Conservation (phyloP, 257 asterid genomes). For the Mentha longifolia region DNA sequence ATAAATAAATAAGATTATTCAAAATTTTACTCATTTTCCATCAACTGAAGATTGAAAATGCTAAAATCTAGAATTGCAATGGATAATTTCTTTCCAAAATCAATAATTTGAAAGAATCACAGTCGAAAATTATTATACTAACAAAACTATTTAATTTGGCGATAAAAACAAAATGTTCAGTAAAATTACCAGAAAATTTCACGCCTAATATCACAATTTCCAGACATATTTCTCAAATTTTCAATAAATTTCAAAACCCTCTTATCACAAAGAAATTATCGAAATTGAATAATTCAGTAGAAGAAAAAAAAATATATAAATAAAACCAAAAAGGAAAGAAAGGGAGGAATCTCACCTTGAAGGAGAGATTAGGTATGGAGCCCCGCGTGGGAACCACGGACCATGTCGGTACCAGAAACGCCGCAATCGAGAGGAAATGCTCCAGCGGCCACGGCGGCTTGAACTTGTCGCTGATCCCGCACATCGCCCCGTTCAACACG, state of each 20-base stretch:
- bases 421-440: conserved; percentile 80
- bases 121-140: too few relatives aligned
- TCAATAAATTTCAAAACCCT: background rate
- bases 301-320: too few relatives aligned
- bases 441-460: conserved; percentile 99
- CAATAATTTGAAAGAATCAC: too few relatives aligned
- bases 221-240: too few relatives aligned
- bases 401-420: conserved; percentile 77
- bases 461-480: conserved; percentile 86
- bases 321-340: background rate
- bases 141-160: too few relatives aligned
- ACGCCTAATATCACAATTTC: too few relatives aligned
- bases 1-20: too few relatives aligned
- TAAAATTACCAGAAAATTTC: too few relatives aligned
- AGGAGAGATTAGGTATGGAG: conserved; percentile 68
- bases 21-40: background rate
- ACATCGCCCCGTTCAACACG: conserved; percentile 94
- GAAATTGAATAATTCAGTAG: background rate
- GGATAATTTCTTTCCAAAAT: background rate
- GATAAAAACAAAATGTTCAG: too few relatives aligned
- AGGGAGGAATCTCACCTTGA: conserved; percentile 56
- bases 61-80: background rate
- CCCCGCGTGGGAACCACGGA: conserved; percentile 93
- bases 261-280: background rate
- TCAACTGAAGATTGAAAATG: background rate